Conservation (phyloP, 305 asterid genomes). For the Fraxinus sp. region DNA sequence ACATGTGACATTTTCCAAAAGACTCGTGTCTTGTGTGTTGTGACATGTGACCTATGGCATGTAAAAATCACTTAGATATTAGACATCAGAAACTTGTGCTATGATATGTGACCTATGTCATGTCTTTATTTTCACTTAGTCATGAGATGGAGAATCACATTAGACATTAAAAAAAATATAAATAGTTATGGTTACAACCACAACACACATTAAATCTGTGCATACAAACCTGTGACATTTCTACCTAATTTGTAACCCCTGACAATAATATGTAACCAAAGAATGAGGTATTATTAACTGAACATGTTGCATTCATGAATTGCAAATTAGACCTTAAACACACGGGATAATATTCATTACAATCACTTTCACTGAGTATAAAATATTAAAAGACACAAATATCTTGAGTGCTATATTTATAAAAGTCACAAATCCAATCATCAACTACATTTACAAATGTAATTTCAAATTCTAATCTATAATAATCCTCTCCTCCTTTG, state of each 20-base stretch:
- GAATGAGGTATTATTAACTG: neutral
- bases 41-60: neutral
- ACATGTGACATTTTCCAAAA: neutral
- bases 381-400: no score
- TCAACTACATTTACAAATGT: neutral
- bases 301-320: neutral
- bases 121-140: neutral
- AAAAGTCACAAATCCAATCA: neutral
- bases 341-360: neutral
- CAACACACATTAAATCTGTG: neutral
- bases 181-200: neutral
- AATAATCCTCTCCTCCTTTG: neutral
- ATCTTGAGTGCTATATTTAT: neutral
- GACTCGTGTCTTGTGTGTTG: neutral
- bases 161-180: no score
- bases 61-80: neutral
- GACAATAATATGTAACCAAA: no score
- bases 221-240: no score
- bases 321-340: neutral
- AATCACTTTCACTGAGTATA: neutral
- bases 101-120: neutral
- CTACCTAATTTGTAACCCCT: neutral
- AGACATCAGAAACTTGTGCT: neutral
- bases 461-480: neutral
- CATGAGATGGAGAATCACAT: neutral